Conservation (phyloP, 768 basidiomycete species). For the Butyriboletus loyo region DNA sequence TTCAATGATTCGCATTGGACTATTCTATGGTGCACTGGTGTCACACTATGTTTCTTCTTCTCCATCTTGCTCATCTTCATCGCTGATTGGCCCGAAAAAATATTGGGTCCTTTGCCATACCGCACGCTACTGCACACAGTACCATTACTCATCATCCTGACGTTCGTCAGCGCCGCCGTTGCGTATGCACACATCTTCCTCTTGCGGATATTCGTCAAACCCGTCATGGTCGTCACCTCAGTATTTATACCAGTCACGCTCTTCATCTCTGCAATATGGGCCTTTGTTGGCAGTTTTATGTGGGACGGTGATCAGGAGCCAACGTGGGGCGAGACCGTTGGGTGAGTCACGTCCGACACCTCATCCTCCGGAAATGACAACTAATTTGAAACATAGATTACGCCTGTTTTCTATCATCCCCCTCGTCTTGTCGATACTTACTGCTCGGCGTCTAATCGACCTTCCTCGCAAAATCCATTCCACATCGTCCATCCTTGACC, state of each 20-base stretch:
- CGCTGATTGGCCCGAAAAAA: constrained; percentile 39
- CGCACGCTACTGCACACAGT: constrained; percentile 74
- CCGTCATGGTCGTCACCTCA: constrained; percentile 75
- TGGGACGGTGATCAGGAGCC: constrained; percentile 52
- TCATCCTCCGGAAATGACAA: neutral
- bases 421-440: constrained; percentile 62
- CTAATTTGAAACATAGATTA: constrained; percentile 16
- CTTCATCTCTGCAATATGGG: constrained; percentile 74
- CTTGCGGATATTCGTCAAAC: constrained; percentile 77
- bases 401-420: constrained; percentile 78
- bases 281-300: constrained; percentile 77
- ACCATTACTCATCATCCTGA: constrained; percentile 71
- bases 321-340: constrained; percentile 80
- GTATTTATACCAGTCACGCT: constrained; percentile 74
- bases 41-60: constrained; percentile 59
- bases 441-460: constrained; percentile 66
- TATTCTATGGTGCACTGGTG: constrained; percentile 57
- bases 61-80: constrained; percentile 66
- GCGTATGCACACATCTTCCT: constrained; percentile 76
- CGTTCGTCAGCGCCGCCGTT: constrained; percentile 62
- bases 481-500: constrained; percentile 52
- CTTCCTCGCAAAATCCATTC: constrained; percentile 71
- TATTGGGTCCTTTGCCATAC: constrained; percentile 46
- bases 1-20: constrained; percentile 77
- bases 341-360: constrained; percentile 44